These are phyloP conservation scores for Rosa lucieae DNA, from an alignment of 306 rosid species.

Conservation along the genomic window DNA sequence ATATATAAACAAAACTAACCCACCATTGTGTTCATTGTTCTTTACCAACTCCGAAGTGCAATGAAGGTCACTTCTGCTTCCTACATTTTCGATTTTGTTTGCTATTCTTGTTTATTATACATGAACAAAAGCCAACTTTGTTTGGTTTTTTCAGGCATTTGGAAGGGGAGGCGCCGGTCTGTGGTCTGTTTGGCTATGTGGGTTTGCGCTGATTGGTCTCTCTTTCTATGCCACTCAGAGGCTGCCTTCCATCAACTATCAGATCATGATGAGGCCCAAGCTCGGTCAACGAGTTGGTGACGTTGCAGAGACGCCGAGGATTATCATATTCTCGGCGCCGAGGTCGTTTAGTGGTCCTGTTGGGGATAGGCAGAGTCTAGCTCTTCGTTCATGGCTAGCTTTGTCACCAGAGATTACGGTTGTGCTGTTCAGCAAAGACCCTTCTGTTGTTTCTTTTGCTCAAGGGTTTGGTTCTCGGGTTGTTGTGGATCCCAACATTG, in stretches of 20 bases:
- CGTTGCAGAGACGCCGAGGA: conserved; percentile 36
- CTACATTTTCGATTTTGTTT: background rate
- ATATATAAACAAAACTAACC: conserved; percentile 17
- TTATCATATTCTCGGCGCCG: conserved; percentile 77
- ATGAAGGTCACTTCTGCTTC: conserved; percentile 62
- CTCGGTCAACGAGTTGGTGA: conserved; percentile 13
- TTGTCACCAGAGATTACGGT: conserved; percentile 53
- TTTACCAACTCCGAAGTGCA: conserved; percentile 22
- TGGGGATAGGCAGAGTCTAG: conserved; percentile 59
- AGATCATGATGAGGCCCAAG: conserved; percentile 21
- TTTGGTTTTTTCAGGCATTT: conserved; percentile 42
- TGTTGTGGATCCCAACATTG: conserved; percentile 61
- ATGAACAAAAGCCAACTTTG: conserved; percentile 20
- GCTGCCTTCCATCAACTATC: conserved; percentile 52
- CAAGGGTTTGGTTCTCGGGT: conserved; percentile 55
- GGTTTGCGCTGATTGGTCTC: conserved; percentile 56
- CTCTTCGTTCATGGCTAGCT: conserved; percentile 86
- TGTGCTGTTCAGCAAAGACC: conserved; percentile 65
- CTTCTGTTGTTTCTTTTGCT: conserved; percentile 64
- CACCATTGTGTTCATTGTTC: conserved; percentile 16
- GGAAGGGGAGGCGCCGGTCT: conserved; percentile 56
- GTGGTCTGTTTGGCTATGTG: conserved; percentile 82
- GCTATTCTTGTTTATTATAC: background rate
- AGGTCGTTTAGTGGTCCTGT: conserved; percentile 56
- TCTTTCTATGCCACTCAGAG: conserved; percentile 70